A percentile compares a stretch with the other conserved stretches of the same genome.
Conservation (phyloP, 23 red algal species). For the Gracilariopsis chorda region DNA sequence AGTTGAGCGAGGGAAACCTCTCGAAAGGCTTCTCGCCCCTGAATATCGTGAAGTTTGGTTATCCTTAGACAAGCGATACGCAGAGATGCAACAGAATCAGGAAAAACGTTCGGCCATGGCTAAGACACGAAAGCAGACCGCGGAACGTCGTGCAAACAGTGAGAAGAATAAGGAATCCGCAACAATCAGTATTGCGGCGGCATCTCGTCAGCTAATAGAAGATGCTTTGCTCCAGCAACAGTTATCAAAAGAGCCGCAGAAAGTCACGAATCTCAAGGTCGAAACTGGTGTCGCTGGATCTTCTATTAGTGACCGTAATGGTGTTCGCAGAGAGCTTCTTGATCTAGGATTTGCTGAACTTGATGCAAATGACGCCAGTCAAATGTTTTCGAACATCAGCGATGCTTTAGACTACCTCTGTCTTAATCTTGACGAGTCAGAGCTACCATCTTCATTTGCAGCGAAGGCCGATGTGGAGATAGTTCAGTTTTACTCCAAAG, state of each 20-base stretch:
- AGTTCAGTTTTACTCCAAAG: conserved; percentile 54
- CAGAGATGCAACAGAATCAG: neutral
- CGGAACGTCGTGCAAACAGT: conserved; percentile 25
- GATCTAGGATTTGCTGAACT: conserved; percentile 42
- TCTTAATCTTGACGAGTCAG: conserved; percentile 82
- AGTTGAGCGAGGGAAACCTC: conserved; percentile 76
- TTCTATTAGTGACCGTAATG: too few relatives aligned
- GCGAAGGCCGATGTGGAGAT: conserved; percentile 80
- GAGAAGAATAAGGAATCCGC: conserved; percentile 52
- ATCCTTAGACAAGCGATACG: conserved; percentile 19
- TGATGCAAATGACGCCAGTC: conserved; percentile 52
- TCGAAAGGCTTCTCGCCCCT: conserved; percentile 66
- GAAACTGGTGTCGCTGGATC: too few relatives aligned
- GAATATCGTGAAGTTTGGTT: conserved; percentile 68
- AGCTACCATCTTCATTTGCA: conserved; percentile 70
- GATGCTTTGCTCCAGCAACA: conserved; percentile 55
- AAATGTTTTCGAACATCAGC: neutral
- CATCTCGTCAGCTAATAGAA: conserved; percentile 68
- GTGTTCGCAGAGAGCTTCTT: neutral
- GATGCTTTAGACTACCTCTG: conserved; percentile 83
- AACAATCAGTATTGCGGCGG: conserved; percentile 48
- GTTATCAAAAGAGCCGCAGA: neutral
- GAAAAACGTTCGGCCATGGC: neutral
- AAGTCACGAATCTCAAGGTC: too few relatives aligned
- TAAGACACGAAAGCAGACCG: conserved; percentile 18